phyloP scores from a whole-genome alignment of 768 basidiomycete genomes.

The Tulasnella sp. region DNA sequence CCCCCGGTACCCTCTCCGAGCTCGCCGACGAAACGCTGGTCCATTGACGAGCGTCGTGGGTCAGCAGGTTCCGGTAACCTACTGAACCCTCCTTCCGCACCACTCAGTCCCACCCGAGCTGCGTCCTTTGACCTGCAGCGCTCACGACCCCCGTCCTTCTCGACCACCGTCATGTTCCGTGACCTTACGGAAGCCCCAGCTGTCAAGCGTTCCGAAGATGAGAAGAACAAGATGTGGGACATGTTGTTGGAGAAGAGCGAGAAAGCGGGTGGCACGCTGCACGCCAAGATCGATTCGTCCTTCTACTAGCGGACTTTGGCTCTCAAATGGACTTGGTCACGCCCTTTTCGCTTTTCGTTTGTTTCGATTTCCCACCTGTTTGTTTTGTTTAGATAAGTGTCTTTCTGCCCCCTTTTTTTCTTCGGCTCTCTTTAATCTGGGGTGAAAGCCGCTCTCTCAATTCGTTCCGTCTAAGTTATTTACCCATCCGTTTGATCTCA shows the following conservation, averaged over 20 bases:
- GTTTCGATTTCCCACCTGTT: neutral
- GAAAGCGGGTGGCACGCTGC: slow-evolving; percentile 73
- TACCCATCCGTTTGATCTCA: neutral
- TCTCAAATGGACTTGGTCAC: neutral
- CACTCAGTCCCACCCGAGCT: slow-evolving; percentile 12
- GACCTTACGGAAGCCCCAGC: slow-evolving; percentile 49
- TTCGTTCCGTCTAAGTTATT: neutral
- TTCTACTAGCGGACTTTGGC: slow-evolving; percentile 21
- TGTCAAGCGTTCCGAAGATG: slow-evolving; percentile 59
- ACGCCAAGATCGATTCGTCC: slow-evolving; percentile 40
- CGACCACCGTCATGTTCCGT: slow-evolving; percentile 53
- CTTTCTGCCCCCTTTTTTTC: neutral
- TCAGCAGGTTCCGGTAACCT: slow-evolving; percentile 23
- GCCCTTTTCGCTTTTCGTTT: neutral
- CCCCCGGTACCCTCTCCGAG: neutral
- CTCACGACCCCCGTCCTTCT: neutral
- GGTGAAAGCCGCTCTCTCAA: slow-evolving; percentile 6
- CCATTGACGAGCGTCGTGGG: slow-evolving; percentile 24
- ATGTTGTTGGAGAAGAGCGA: slow-evolving; percentile 68
- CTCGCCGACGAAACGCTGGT: slow-evolving; percentile 31
- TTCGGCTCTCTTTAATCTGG: neutral
- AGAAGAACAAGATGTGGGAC: slow-evolving; percentile 75
- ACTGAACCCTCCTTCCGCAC: neutral
- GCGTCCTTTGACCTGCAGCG: slow-evolving; percentile 20
- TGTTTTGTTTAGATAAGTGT: slow-evolving; percentile 14